A percentile compares a stretch with the other conserved stretches of the same genome.
Conservation (phyloP, 805 yeast species). For the Yarrowia sp. region DNA sequence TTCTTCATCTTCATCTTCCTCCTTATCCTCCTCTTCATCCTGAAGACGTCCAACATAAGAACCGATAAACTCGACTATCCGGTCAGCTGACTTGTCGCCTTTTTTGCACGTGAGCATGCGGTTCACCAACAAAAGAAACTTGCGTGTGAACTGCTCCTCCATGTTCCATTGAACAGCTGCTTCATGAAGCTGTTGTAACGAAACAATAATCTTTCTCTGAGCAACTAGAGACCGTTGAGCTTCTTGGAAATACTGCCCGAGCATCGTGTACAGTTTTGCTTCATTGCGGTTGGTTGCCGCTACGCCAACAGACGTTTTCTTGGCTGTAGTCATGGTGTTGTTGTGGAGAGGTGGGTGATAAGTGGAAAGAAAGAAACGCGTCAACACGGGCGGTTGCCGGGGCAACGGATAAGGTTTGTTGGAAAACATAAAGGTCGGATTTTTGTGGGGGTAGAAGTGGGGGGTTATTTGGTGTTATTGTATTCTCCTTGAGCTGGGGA, state of each 20-base stretch:
- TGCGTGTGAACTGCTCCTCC: conserved; percentile 58
- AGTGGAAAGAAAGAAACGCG: neutral
- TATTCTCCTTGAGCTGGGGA: neutral
- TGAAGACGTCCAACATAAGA: conserved; percentile 52
- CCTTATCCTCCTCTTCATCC: conserved; percentile 28
- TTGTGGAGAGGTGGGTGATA: neutral
- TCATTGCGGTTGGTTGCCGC: conserved; percentile 1
- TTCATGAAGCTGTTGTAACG: conserved; percentile 53
- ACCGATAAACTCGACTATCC: conserved; percentile 66
- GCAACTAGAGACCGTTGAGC: conserved; percentile 73
- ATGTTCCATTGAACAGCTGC: conserved; percentile 53
- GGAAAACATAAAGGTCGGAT: no score
- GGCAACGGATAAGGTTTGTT: neutral
- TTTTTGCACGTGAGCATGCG: conserved; percentile 66
- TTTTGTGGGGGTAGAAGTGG: no score
- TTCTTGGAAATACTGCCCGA: conserved; percentile 69
- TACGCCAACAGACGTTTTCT: conserved; percentile 1
- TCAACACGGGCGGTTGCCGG: conserved; percentile 18
- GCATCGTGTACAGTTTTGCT: conserved; percentile 28
- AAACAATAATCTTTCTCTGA: conserved; percentile 69
- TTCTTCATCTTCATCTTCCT: conserved; percentile 37
- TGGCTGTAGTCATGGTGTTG: conserved; percentile 7
- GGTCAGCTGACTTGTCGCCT: conserved; percentile 68
- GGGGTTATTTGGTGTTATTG: no score
- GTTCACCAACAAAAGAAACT: conserved; percentile 61